phyloP scores from a whole-genome alignment of 768 basidiomycete genomes.

The Mycena haematopus region DNA sequence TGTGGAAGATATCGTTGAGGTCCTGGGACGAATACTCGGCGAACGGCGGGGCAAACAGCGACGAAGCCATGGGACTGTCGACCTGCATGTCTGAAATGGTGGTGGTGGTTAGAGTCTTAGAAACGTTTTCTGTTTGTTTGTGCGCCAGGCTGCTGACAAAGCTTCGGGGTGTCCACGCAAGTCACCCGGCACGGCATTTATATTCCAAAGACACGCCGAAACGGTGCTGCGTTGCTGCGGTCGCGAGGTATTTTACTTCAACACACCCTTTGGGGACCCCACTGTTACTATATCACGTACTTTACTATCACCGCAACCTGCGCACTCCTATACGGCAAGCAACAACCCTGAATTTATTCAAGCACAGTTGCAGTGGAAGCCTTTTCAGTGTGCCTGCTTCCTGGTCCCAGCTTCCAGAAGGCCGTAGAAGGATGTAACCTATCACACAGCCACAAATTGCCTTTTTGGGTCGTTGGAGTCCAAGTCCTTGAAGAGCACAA shows the following conservation, averaged over 20 bases:
- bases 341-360: no score
- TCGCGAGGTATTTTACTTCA: neutral
- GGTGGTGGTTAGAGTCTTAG: conserved; percentile 4
- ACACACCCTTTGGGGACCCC: neutral
- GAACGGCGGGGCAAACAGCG: conserved; percentile 33
- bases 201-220: neutral
- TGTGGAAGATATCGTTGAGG: conserved; percentile 70
- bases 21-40: conserved; percentile 39
- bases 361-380: no score
- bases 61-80: conserved; percentile 41
- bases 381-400: no score
- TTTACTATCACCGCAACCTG: neutral
- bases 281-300: neutral
- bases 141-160: neutral
- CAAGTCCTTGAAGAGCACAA: no score
- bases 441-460: neutral
- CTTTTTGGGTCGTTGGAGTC: neutral
- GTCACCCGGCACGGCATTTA: neutral
- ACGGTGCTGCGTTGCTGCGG: neutral
- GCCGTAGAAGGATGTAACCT: no score
- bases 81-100: conserved; percentile 44
- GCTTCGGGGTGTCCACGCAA: neutral
- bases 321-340: neutral
- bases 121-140: neutral
- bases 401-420: no score